phyloP scores from a whole-genome alignment of 2,329 filamentous ascomycete species.

The Seiridium unicorne region DNA sequence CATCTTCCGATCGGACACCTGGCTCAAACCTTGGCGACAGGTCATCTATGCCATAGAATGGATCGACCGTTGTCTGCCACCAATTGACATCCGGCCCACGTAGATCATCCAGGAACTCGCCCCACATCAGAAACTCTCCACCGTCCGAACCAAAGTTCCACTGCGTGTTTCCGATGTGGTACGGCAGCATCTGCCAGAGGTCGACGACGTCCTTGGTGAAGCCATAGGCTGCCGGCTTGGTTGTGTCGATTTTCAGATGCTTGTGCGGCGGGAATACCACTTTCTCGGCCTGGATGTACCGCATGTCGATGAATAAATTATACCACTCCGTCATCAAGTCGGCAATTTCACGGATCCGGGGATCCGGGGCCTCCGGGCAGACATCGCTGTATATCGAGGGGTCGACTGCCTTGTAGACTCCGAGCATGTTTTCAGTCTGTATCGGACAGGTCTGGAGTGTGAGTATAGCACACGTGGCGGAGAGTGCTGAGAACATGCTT shows the following conservation, averaged over 20 bases:
- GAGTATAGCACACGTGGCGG: too few relatives aligned
- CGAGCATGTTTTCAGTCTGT: slow-evolving; percentile 9
- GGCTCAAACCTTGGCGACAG: slow-evolving; percentile 1
- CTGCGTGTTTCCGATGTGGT: slow-evolving; percentile 3
- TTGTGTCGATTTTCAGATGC: slow-evolving; percentile 9
- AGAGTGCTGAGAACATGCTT: too few relatives aligned
- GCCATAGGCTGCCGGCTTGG: slow-evolving; percentile 9
- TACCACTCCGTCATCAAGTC: slow-evolving; percentile 12
- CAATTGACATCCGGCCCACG: slow-evolving; percentile 9
- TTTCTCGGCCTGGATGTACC: slow-evolving; percentile 10
- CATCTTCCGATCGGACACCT: not conserved
- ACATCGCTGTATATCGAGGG: slow-evolving; percentile 12
- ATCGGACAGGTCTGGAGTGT: not conserved
- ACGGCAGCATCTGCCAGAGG: slow-evolving; percentile 14
- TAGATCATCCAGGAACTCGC: slow-evolving; percentile 12
- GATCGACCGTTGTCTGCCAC: slow-evolving; percentile 10
- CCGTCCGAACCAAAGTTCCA: slow-evolving; percentile 14
- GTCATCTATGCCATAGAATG: slow-evolving; percentile 9
- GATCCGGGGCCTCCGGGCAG: slow-evolving; percentile 6
- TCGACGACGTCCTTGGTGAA: slow-evolving; percentile 13
- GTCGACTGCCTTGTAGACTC: slow-evolving; percentile 10
- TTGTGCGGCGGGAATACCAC: slow-evolving; percentile 13
- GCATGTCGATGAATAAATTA: slow-evolving; percentile 13
- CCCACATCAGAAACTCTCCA: slow-evolving; percentile 8
- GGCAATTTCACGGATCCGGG: slow-evolving; percentile 10